Evolutionary conservation across 148 eudicot species (phyloP), one percentile per base, ranked within the genome.

Genomic region (Linanthus parryae): DNA sequence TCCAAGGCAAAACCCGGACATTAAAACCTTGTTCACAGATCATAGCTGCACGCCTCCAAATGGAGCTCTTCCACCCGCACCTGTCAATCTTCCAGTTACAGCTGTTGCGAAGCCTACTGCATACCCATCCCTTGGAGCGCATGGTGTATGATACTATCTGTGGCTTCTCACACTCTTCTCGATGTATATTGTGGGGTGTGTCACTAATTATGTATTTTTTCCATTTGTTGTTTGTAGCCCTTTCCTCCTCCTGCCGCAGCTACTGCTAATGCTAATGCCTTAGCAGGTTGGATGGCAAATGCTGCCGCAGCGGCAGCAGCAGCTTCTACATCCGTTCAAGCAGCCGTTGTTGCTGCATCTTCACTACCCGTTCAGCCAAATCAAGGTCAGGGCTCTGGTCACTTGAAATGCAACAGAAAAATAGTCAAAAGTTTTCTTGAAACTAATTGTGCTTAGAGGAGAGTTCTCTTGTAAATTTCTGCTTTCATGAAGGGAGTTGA

Each of bases 261-360:
- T 33, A 73, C 85, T 40, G 74, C 85, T 43, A 80, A 67, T 80
- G 84, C 97, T 54, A 83, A 80, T 75, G 88, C 97, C 56, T 76
- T 80, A 71, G 92, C 95, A 38, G 88, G 92, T 58, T 85, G 95
- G 97, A 90, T 85, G 95, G 85, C 82, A 26, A 90, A 90, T 76
- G 88, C 83, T 48, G 88, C 74, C 15, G 74, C 82, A 47, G 80
- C 76, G 74, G 88, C 83, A 45, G 88, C 74, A n/a, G 74, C 82
- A 47, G 80, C 76, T 35, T 77, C 97, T 59, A 83, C 95, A 47
- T 85, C 91, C 66, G 88, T 82, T 62, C 91, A 90, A 78, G 90
- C 95, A n/a, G 77, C 91, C 59, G 91, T 85, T 73, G 97, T 84
- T 61, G 75, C 97, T 54, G 84, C 83, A 46, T 77, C 97, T 12